A percentile compares a stretch with the other conserved stretches of the same genome.
Evolutionary conservation across 2,329 filamentous ascomycete genomes (phyloP).

Genomic region (Cordyceps militaris): DNA sequence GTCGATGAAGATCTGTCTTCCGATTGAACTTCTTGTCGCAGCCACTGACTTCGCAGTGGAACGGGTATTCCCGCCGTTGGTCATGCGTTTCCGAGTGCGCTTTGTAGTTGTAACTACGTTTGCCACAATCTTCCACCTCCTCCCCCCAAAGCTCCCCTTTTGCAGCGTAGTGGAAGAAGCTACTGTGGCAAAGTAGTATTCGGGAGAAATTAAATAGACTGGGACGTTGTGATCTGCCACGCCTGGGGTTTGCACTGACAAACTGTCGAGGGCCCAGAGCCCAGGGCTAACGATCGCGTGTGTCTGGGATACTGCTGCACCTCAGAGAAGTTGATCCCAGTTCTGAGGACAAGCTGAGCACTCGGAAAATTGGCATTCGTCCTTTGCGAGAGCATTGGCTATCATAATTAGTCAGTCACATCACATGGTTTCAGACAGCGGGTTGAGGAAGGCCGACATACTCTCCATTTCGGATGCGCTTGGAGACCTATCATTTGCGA

Average conservation of each 20-base stretch:
- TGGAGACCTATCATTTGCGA: not conserved
- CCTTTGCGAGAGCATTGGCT: not conserved
- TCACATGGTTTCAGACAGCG: not conserved
- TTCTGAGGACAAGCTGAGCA: not conserved
- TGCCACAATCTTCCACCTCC: conserved; percentile 61
- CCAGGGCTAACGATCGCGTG: not conserved
- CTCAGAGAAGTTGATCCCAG: not conserved
- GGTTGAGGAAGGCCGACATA: not conserved
- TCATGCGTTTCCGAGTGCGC: conserved; percentile 82
- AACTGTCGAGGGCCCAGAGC: not conserved
- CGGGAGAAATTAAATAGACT: not conserved
- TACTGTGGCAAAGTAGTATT: not conserved
- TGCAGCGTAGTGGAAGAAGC: conserved; percentile 17
- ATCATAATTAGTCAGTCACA: not conserved
- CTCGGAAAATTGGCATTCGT: not conserved
- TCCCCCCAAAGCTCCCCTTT: conserved; percentile 64
- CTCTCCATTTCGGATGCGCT: not conserved
- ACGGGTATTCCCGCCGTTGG: conserved; percentile 62
- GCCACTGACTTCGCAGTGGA: conserved; percentile 55
- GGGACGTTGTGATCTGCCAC: not conserved
- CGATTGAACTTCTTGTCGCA: conserved; percentile 75
- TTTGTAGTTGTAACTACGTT: conserved; percentile 78
- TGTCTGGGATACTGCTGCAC: not conserved
- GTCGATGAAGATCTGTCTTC: conserved; percentile 66
- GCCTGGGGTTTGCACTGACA: not conserved